Evolutionary conservation across 495 filamentous ascomycete species (phyloP).

Genomic region (Neurospora tetrasperma): DNA sequence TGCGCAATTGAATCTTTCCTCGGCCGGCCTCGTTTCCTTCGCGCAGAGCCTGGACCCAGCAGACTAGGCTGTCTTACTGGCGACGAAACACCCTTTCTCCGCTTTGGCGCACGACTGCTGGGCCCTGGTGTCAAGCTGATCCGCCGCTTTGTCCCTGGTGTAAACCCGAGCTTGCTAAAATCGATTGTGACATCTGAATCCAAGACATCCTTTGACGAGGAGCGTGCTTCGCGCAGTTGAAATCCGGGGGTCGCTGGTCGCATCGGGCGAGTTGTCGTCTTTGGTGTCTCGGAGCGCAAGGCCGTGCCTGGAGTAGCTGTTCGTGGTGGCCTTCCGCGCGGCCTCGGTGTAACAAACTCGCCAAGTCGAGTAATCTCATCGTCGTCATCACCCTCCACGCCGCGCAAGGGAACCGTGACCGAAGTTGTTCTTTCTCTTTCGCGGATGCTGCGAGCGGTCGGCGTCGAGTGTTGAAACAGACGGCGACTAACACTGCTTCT

Average conservation of each 20-base stretch:
- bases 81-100: slow-evolving; percentile 10
- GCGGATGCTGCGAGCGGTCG: slow-evolving; percentile 11
- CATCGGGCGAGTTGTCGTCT: slow-evolving; percentile 28
- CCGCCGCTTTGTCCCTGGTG: slow-evolving; percentile 3
- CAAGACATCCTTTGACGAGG: slow-evolving; percentile 11
- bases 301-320: slow-evolving; percentile 25
- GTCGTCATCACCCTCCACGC: slow-evolving; percentile 27
- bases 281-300: neutral
- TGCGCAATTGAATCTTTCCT: slow-evolving; percentile 13
- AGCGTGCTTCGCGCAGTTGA: neutral
- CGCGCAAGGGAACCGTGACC: slow-evolving; percentile 40
- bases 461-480: slow-evolving; percentile 30
- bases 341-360: slow-evolving; percentile 25
- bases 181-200: slow-evolving; percentile 12
- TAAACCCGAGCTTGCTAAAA: neutral
- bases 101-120: slow-evolving; percentile 16
- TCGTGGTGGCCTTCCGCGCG: slow-evolving; percentile 27
- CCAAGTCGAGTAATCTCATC: slow-evolving; percentile 14
- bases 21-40: slow-evolving; percentile 23
- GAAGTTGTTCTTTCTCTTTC: slow-evolving; percentile 26
- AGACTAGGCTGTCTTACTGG: slow-evolving; percentile 12
- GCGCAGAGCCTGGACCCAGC: slow-evolving; percentile 9
- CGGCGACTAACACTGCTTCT: slow-evolving; percentile 24
- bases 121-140: slow-evolving; percentile 13
- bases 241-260: slow-evolving; percentile 30